Evolutionary conservation across 2,329 filamentous ascomycete genomes (phyloP).

Genomic region (Penicillium sp.): DNA sequence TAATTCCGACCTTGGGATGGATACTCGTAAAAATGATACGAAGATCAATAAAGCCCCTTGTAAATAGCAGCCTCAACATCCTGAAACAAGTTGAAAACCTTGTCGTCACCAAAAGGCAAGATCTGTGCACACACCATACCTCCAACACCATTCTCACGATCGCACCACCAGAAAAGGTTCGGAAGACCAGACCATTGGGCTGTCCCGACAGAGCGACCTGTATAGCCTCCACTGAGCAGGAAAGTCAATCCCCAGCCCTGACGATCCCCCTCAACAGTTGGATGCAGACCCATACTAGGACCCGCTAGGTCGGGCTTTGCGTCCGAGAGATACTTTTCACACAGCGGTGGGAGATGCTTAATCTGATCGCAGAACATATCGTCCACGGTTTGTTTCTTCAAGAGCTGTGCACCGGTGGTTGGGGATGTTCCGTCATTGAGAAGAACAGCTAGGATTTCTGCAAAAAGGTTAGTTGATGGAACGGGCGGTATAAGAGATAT

Average conservation of each 20-base stretch:
- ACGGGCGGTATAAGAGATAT: neutral
- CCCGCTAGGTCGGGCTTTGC: conserved; percentile 54
- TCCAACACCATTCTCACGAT: conserved; percentile 60
- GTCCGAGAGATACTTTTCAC: conserved; percentile 46
- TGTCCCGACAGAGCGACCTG: conserved; percentile 55
- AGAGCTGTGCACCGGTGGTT: conserved; percentile 54
- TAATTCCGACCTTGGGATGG: no score
- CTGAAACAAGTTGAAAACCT: conserved; percentile 28
- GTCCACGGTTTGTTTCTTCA: conserved; percentile 59
- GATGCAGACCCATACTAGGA: conserved; percentile 53
- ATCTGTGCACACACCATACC: conserved; percentile 55
- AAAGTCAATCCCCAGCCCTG: conserved; percentile 67
- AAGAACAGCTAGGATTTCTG: conserved; percentile 61
- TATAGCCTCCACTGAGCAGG: conserved; percentile 53
- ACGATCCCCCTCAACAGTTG: conserved; percentile 34
- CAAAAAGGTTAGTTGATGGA: neutral
- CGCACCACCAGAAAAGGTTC: conserved; percentile 65
- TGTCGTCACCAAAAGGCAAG: conserved; percentile 49
- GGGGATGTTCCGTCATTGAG: conserved; percentile 66
- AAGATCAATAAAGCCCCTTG: neutral
- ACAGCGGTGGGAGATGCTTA: conserved; percentile 51
- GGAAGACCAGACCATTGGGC: conserved; percentile 60
- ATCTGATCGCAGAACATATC: conserved; percentile 66
- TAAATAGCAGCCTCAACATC: neutral
- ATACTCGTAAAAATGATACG: no score